Base-by-base conservation (phyloP, 495 filamentous ascomycete species). In the Oidiodendron maius region DNA sequence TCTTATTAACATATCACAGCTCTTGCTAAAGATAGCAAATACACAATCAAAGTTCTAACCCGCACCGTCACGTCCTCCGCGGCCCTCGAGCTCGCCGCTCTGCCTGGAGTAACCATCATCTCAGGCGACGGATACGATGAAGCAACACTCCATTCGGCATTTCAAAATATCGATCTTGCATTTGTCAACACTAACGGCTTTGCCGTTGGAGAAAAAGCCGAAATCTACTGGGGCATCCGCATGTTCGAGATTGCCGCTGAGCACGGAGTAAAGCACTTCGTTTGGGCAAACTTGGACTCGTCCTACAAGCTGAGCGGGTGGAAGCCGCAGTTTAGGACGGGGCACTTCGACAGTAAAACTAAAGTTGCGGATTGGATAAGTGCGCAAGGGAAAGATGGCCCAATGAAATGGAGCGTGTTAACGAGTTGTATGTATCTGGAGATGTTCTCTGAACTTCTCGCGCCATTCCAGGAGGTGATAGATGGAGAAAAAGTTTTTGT, bases 1-100 rank as follows among this genome's bases (percentile, higher is more conserved):
- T 25, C 34, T 18, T 18, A 25, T 28, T 46, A 41, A 52, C 15
- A 8, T 3, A n/a, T 34, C 42, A 57, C 61, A 47, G 72, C 64
- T 3, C 64, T 78, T 17, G 60, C 66, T 24, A 30, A 64, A 23
- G 67, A 69, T 40, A 51, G 57, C 15, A 55, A 58, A 35, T 77
- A 77, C 59, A 38, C 56, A 18, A 63, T 77, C 47, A 63, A 71
- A 11, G 53, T 76, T 13, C 61, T 80, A 12, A 78, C 75, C n/a
- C 68, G 76, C 8, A 59, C 70, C 50, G 36, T 64, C 18, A 56
- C 61, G 11, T 70, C 65, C 15, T 13, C 50, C 1, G 65, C 69
- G 3, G 68, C 71, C 49, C 57, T 60, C 38, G 46, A 66, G 4
- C 68, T 80, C 11, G 53, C 55, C 37, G 43, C 62, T 10, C 53